Percentiles rank a stretch among this genome's conserved stretches.
These are phyloP conservation scores for Terana coerulea DNA, from an alignment of 768 basidiomycete genomes.

Conservation along the genomic window DNA sequence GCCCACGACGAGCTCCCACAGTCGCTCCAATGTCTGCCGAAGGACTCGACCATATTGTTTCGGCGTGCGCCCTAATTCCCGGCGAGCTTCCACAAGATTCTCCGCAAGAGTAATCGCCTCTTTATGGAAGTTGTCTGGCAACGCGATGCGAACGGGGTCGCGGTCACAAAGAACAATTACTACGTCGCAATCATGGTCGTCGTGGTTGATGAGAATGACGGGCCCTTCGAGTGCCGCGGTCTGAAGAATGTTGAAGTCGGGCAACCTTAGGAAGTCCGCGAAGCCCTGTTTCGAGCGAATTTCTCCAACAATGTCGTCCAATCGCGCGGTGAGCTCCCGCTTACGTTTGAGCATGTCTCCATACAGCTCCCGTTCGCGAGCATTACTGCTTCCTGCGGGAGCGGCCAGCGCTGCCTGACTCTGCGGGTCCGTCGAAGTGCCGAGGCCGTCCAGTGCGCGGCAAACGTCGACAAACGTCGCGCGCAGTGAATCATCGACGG, in stretches of 20 bases:
- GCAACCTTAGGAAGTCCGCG: no score
- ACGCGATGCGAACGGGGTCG: constrained; percentile 10
- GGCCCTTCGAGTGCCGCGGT: constrained; percentile 30
- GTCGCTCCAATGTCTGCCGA: neutral
- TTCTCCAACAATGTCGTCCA: no score
- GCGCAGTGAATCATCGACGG: constrained; percentile 29
- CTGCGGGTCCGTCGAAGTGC: no score
- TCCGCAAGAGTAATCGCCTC: neutral
- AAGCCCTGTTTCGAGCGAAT: no score
- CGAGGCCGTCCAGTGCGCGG: neutral
- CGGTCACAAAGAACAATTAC: constrained; percentile 22
- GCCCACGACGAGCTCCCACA: neutral
- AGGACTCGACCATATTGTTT: neutral
- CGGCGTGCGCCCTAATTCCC: neutral
- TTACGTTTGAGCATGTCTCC: no score
- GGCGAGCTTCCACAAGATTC: neutral
- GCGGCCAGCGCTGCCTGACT: no score
- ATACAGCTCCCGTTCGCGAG: no score
- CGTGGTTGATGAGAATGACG: constrained; percentile 33
- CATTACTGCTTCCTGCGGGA: no score
- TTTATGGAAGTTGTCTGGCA: neutral
- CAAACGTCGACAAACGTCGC: neutral
- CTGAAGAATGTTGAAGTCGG: constrained; percentile 23
- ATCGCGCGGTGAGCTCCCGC: no score
- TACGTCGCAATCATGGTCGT: constrained; percentile 32